Conservation (phyloP, 129 eudicot species). For the Glebionis coronaria region DNA sequence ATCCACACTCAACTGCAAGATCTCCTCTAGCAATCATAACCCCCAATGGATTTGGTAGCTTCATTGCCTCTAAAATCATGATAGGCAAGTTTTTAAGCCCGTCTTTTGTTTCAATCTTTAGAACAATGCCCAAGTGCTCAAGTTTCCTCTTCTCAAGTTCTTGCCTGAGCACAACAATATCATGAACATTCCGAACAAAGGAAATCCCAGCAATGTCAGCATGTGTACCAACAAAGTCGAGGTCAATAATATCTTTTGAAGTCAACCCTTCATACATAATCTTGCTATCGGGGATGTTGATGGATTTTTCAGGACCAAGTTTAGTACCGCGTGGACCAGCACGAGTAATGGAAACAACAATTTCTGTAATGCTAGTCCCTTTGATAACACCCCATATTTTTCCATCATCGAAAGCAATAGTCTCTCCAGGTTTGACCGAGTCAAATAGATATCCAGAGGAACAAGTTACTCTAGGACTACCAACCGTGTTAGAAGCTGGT, state of each 20-base stretch:
- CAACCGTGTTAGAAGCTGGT: conserved; percentile 26
- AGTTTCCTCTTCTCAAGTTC: conserved; percentile 50
- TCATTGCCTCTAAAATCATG: conserved; percentile 71
- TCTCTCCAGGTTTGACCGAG: conserved; percentile 81
- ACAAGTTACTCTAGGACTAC: conserved; percentile 56
- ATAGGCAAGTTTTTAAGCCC: conserved; percentile 53
- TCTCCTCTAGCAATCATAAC: conserved; percentile 92
- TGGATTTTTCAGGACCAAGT: conserved; percentile 75
- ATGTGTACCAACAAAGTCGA: conserved; percentile 67
- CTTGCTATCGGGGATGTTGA: conserved; percentile 70
- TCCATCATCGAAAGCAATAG: conserved; percentile 79
- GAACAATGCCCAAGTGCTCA: conserved; percentile 46
- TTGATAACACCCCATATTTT: conserved; percentile 78
- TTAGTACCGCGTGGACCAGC: conserved; percentile 65
- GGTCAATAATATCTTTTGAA: conserved; percentile 72
- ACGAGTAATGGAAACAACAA: conserved; percentile 65
- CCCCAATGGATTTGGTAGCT: conserved; percentile 64
- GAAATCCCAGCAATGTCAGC: conserved; percentile 85
- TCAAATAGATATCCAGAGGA: conserved; percentile 74
- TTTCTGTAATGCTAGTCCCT: conserved; percentile 63
- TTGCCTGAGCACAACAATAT: conserved; percentile 48
- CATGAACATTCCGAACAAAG: conserved; percentile 55
- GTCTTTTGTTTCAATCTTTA: conserved; percentile 71
- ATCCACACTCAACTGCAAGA: conserved; percentile 88
- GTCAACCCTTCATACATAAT: conserved; percentile 72